Percentiles rank a stretch among this genome's conserved stretches.
Conservation (phyloP, 345 rosid genomes). For the Lepidium africanum region DNA sequence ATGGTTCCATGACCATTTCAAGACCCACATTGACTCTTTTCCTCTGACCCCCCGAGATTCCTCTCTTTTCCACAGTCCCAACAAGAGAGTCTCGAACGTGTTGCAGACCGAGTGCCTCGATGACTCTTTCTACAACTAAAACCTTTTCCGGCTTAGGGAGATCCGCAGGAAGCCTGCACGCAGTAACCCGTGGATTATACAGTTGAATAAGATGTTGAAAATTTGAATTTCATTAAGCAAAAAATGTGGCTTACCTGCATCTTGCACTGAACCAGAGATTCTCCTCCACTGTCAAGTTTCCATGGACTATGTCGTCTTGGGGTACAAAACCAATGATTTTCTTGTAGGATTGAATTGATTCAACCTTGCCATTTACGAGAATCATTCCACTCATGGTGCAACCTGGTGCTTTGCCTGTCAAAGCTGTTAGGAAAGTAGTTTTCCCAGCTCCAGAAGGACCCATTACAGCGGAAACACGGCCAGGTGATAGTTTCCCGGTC, state of each 20-base stretch:
- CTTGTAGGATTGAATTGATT: constrained; percentile 77
- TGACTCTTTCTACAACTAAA: constrained; percentile 92
- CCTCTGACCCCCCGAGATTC: constrained; percentile 99
- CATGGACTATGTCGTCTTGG: constrained; percentile 98
- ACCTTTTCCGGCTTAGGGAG: constrained; percentile 74
- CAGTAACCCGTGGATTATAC: not conserved
- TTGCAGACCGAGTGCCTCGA: constrained; percentile 83
- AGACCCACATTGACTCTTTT: constrained; percentile 97
- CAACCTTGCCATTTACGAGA: constrained; percentile 79
- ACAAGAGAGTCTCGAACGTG: constrained; percentile 78
- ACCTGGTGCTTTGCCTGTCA: constrained; percentile 82
- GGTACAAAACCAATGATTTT: constrained; percentile 94
- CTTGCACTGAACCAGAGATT: constrained; percentile 99
- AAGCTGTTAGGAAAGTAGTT: constrained; percentile 90
- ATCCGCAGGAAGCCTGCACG: constrained; percentile 60
- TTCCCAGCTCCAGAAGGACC: constrained; percentile 99
- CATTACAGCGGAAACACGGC: constrained; percentile 94
- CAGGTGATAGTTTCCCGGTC: constrained; percentile 84
- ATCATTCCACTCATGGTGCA: constrained; percentile 65
- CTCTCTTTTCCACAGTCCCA: constrained; percentile 95
- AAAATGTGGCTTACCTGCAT: constrained; percentile 64
- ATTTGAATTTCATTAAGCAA: not conserved
- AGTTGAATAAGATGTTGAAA: not conserved
- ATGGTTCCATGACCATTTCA: constrained; percentile 99
- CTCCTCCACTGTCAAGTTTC: constrained; percentile 94